Evolutionary conservation across 2,329 filamentous ascomycete species (phyloP).

Genomic region (Cladobotryum protrusum): DNA sequence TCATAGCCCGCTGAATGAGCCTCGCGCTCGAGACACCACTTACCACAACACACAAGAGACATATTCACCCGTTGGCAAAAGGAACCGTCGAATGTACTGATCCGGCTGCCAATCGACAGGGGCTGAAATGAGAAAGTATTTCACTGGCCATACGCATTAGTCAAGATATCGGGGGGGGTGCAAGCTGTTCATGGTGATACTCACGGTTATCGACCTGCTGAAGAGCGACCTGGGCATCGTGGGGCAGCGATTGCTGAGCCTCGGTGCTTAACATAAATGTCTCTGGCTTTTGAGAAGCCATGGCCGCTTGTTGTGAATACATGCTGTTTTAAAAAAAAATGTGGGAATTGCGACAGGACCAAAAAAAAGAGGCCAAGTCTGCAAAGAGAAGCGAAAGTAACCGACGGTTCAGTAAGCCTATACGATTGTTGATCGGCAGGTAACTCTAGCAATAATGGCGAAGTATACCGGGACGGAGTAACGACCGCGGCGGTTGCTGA

Average conservation of each 20-base stretch:
- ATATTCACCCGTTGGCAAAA: slow-evolving; percentile 95
- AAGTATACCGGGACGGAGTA: background rate
- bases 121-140: slow-evolving; percentile 98
- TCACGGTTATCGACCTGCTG: slow-evolving; percentile 97
- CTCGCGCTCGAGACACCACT: slow-evolving; percentile 4
- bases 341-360: slow-evolving; percentile 11
- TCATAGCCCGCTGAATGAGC: background rate
- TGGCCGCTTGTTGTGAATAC: slow-evolving; percentile 78
- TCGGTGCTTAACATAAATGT: slow-evolving; percentile 98
- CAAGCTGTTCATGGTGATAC: slow-evolving; percentile 24
- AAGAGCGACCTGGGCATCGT: slow-evolving; percentile 92
- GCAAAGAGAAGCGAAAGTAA: background rate
- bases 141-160: slow-evolving; percentile 53
- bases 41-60: slow-evolving; percentile 94
- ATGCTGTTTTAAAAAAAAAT: slow-evolving; percentile 40
- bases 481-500: no score
- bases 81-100: slow-evolving; percentile 92
- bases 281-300: slow-evolving; percentile 95
- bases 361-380: background rate
- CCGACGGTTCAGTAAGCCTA: slow-evolving; percentile 5
- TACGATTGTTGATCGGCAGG: slow-evolving; percentile 8
- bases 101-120: slow-evolving; percentile 96
- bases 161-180: no score
- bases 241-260: slow-evolving; percentile 90
- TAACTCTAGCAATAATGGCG: background rate